Conservation (phyloP, 164 flowering plant species). For the Kingdonia uniflora region DNA sequence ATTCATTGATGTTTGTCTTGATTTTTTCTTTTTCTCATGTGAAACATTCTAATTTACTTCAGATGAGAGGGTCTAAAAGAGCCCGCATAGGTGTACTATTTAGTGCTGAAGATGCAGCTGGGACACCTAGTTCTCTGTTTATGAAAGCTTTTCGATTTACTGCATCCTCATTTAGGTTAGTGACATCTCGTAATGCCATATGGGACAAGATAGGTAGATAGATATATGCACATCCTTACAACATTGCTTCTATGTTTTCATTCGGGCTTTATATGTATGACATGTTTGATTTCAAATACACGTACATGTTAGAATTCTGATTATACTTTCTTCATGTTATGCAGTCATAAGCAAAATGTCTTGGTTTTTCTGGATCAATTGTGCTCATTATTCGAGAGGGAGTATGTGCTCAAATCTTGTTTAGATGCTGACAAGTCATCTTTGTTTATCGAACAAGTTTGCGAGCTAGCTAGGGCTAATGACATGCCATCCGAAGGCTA, state of each 20-base stretch:
- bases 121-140: conserved; percentile 37
- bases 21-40: conserved; percentile 2
- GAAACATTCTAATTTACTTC: conserved; percentile 13
- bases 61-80: conserved; percentile 61
- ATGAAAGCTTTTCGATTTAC: conserved; percentile 50
- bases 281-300: not conserved
- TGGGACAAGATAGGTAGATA: not conserved
- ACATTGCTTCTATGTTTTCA: conserved; percentile 6
- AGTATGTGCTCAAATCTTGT: conserved; percentile 31
- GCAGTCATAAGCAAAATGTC: conserved; percentile 64
- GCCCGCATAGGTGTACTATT: conserved; percentile 76
- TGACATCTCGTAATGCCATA: conserved; percentile 9
- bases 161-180: conserved; percentile 63
- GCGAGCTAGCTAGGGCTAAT: conserved; percentile 60
- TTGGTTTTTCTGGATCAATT: conserved; percentile 68
- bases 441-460: conserved; percentile 47
- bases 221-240: not conserved
- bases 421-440: conserved; percentile 24
- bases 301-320: not conserved
- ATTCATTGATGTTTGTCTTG: not conserved
- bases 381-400: conserved; percentile 54
- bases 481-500: conserved; percentile 44
- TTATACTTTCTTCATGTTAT: conserved; percentile 11
- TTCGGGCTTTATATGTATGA: no score
- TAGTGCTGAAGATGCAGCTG: conserved; percentile 23